A percentile compares a stretch with the other conserved stretches of the same genome.
These are phyloP conservation scores for Sporisorium sorghi DNA, from an alignment of 1,284 basidiomycete genomes.

Conservation along the genomic window DNA sequence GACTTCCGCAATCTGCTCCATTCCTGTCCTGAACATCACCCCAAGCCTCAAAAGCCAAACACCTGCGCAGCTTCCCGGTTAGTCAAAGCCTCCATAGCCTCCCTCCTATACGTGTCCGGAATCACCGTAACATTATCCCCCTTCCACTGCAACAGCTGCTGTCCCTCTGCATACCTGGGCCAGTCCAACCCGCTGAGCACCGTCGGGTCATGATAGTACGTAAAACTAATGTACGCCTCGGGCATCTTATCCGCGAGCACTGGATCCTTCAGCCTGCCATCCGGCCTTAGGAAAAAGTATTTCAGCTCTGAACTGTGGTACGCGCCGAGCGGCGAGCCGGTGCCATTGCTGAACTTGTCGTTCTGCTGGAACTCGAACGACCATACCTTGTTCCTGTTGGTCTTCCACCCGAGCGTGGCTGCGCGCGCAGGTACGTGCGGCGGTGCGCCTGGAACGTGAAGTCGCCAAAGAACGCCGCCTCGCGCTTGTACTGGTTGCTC, in stretches of 20 bases:
- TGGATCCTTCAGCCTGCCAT: slow-evolving; percentile 29
- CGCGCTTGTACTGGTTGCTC: slow-evolving; percentile 43
- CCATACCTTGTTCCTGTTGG: slow-evolving; percentile 27
- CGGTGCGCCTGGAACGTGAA: slow-evolving; percentile 45
- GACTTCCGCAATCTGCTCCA: not conserved
- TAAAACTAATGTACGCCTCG: slow-evolving; percentile 35
- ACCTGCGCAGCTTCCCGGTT: slow-evolving; percentile 21
- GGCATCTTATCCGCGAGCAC: slow-evolving; percentile 31
- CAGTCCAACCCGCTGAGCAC: slow-evolving; percentile 23
- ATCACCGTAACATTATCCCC: slow-evolving; percentile 40
- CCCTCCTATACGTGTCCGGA: slow-evolving; percentile 37
- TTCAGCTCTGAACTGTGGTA: slow-evolving; percentile 32
- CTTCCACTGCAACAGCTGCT: slow-evolving; percentile 37
- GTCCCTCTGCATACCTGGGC: slow-evolving; percentile 22
- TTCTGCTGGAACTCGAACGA: slow-evolving; percentile 37
- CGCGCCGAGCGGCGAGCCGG: slow-evolving; percentile 23
- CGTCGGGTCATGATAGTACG: slow-evolving; percentile 35
- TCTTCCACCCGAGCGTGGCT: slow-evolving; percentile 8
- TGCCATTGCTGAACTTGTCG: slow-evolving; percentile 32
- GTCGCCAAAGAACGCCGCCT: slow-evolving; percentile 33
- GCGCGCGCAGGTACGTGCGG: slow-evolving; percentile 22
- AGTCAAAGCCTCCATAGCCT: slow-evolving; percentile 40
- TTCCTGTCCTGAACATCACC: not conserved
- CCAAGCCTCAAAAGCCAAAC: slow-evolving; percentile 29
- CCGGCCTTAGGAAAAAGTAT: slow-evolving; percentile 31